phyloP scores from a whole-genome alignment of 768 basidiomycete species.

The Pleurotus djamor region DNA sequence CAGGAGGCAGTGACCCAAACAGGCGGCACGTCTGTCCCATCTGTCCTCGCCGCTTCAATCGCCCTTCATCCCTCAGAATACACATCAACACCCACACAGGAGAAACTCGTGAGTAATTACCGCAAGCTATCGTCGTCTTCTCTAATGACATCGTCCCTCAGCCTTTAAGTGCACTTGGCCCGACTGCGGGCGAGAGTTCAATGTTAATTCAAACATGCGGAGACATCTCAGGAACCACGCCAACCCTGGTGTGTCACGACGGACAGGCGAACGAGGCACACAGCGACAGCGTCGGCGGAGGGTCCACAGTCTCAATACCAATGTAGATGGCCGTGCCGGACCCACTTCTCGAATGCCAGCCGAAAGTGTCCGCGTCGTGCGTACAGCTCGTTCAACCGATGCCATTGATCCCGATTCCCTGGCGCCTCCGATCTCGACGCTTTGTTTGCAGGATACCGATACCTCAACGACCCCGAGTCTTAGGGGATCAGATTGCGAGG shows the following conservation, averaged over 20 bases:
- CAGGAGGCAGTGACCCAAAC: slow-evolving; percentile 20
- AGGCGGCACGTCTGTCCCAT: slow-evolving; percentile 50
- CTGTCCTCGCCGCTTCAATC: slow-evolving; percentile 65
- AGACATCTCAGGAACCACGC: slow-evolving; percentile 73
- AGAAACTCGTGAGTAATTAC: slow-evolving; percentile 52
- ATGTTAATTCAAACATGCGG: slow-evolving; percentile 85
- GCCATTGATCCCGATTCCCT: background rate
- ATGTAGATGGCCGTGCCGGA: background rate
- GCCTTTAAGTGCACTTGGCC: slow-evolving; percentile 77
- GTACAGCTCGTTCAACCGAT: background rate
- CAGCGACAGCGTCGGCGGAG: background rate
- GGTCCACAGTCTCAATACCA: background rate
- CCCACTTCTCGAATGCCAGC: background rate
- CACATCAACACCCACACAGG: slow-evolving; percentile 72
- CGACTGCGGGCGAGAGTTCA: slow-evolving; percentile 74
- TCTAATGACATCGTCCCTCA: slow-evolving; percentile 19
- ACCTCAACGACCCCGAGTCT: background rate
- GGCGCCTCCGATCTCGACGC: slow-evolving; percentile 1
- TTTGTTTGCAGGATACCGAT: background rate
- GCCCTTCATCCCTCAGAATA: slow-evolving; percentile 64
- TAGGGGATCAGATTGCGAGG: background rate
- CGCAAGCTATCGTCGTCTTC: background rate
- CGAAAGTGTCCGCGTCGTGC: background rate
- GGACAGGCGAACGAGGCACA: background rate
- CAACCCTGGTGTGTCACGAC: slow-evolving; percentile 26